A percentile compares a stretch with the other conserved stretches of the same genome.
Conservation (phyloP, 306 rosid genomes). For the Dicorynia guianensis region DNA sequence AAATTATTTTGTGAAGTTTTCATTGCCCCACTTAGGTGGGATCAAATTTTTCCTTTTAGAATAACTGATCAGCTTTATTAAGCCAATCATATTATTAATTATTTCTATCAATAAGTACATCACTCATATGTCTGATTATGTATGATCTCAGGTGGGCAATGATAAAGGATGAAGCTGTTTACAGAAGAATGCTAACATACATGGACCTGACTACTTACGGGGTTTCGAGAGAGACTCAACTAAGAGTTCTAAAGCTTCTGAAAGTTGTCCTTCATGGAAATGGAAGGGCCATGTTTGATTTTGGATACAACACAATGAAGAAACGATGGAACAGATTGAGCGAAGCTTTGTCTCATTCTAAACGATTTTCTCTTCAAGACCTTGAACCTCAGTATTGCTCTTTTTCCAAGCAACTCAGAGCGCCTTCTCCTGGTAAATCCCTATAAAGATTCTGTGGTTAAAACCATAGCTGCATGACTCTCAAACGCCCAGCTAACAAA, state of each 20-base stretch:
- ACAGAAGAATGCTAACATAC: conserved; percentile 46
- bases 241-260: conserved; percentile 55
- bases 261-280: conserved; percentile 36
- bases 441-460: too few relatives aligned
- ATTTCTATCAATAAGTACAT: background rate
- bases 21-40: too few relatives aligned
- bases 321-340: conserved; percentile 49
- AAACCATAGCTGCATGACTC: too few relatives aligned
- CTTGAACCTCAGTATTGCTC: conserved; percentile 45
- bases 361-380: conserved; percentile 50
- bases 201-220: conserved; percentile 31
- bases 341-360: conserved; percentile 37
- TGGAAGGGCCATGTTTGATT: conserved; percentile 45
- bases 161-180: conserved; percentile 55
- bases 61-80: too few relatives aligned
- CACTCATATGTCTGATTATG: background rate
- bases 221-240: conserved; percentile 54
- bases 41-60: too few relatives aligned
- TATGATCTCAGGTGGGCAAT: conserved; percentile 57
- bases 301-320: conserved; percentile 46
- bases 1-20: too few relatives aligned
- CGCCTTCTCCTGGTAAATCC: conserved; percentile 55
- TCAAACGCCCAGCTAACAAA: too few relatives aligned
- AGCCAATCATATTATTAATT: too few relatives aligned
- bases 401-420: conserved; percentile 36